These are phyloP conservation scores for Leccinum uliginosum DNA, from an alignment of 768 basidiomycete species.

Conservation along the genomic window DNA sequence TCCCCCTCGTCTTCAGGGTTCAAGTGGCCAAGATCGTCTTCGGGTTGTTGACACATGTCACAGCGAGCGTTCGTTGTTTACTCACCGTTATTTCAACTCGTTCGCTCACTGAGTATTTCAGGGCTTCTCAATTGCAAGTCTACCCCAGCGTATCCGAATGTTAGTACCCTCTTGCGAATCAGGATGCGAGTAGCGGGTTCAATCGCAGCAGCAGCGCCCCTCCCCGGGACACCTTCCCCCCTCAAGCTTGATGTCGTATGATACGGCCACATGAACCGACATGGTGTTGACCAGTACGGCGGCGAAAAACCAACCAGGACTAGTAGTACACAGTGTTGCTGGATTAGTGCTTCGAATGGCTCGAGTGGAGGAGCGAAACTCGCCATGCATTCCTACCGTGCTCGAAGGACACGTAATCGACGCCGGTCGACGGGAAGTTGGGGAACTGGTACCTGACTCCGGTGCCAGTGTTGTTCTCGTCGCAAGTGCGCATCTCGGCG, in stretches of 20 bases:
- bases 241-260: background rate
- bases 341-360: too few species aligned
- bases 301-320: background rate
- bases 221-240: background rate
- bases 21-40: too few species aligned
- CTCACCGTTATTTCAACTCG: too few species aligned
- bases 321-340: background rate
- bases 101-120: too few species aligned
- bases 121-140: too few species aligned
- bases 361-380: background rate
- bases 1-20: too few species aligned
- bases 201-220: background rate
- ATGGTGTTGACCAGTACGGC: background rate
- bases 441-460: background rate
- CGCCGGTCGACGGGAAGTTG: background rate
- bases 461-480: background rate
- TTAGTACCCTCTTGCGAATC: background rate
- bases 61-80: too few species aligned
- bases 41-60: too few species aligned
- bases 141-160: too few species aligned
- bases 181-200: background rate
- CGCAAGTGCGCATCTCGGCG: background rate
- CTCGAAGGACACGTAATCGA: background rate
- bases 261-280: background rate
- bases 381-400: background rate